Base-by-base conservation (phyloP, 768 basidiomycete species). In the Dacryopinax spathularia region DNA sequence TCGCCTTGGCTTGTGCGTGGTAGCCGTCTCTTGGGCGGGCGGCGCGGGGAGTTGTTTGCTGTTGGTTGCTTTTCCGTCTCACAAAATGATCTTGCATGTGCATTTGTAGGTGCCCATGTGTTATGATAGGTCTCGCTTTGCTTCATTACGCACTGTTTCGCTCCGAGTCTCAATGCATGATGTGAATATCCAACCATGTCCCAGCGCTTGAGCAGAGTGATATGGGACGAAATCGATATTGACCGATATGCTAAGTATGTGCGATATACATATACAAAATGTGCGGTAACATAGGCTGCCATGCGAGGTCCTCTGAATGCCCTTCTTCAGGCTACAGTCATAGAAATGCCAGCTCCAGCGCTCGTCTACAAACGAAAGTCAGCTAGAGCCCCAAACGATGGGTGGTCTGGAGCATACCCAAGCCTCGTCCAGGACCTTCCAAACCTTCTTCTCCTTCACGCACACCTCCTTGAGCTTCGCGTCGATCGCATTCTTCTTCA, bases 401-500 rank as follows among this genome's bases (percentile, higher is more conserved):
- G 29, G 4, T 2, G 1, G 22, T 1, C 34, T 18, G 13, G 20
- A 33, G 65, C 67, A 34, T 22, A 66, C 65, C 66, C 66, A 65
- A 7, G 56, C 60, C 9, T 68, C 66, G 3, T 68, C 68, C 41
- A 84, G 87, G 33, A 91, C 77, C 34, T 86, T 74, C 91, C 91
- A 93, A 64, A 84, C 73, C 71, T 82, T 88, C 75, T 79, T 83
- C 64, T 83, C 81, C 71, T 82, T 87, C 29, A 16, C 82, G 79
- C 64, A 64, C 13, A 91, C 80, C 72, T 91, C 88, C 48, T 81
- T 78, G 35, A 93, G 77, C 72, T 91, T 91, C 1, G 83, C 84
- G 72, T 90, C 88, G 44, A 93, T 84, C 2, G 88, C 83, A 60
- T 85, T 87, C 79, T 91, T 92, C 77, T 86, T 90, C 66, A 91